A percentile compares a stretch with the other conserved stretches of the same genome.
phyloP scores from a whole-genome alignment of 2,329 filamentous ascomycete genomes.

The Arthroderma uncinatum region DNA sequence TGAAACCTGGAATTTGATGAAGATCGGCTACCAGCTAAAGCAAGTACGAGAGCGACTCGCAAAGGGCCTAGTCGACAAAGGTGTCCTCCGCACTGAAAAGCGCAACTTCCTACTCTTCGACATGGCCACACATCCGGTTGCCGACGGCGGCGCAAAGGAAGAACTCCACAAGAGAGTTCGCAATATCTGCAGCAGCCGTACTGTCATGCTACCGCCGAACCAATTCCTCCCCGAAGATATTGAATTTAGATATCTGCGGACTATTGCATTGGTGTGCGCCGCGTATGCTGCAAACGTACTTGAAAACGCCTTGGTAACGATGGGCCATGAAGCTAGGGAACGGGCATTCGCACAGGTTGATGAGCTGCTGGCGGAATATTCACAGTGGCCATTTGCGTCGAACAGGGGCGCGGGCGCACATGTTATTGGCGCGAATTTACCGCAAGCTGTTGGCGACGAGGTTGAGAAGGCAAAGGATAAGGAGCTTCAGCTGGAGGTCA shows the following conservation, averaged over 20 bases:
- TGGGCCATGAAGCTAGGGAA: constrained; percentile 89
- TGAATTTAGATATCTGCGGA: constrained; percentile 86
- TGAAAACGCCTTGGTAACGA: constrained; percentile 88
- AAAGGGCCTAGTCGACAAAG: constrained; percentile 97
- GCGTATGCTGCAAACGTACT: constrained; percentile 96
- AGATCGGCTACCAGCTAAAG: constrained; percentile 98
- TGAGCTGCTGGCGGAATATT: constrained; percentile 89
- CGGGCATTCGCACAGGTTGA: constrained; percentile 94
- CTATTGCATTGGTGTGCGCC: constrained; percentile 91
- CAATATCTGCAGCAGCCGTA: constrained; percentile 84
- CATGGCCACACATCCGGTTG: constrained; percentile 97
- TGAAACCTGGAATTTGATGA: constrained; percentile 99
- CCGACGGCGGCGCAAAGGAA: constrained; percentile 92
- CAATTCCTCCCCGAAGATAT: constrained; percentile 89
- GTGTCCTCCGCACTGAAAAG: constrained; percentile 95
- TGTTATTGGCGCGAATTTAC: constrained; percentile 84
- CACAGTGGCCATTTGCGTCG: constrained; percentile 90
- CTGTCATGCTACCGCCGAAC: constrained; percentile 73
- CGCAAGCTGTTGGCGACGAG: constrained; percentile 78
- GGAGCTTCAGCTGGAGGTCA: constrained; percentile 89
- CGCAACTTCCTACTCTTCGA: constrained; percentile 99
- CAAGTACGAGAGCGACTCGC: constrained; percentile 95
- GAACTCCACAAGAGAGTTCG: constrained; percentile 89
- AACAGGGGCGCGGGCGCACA: constrained; percentile 61
- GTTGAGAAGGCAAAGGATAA: constrained; percentile 78